Conservation (phyloP, 1,284 basidiomycete species). For the Waitea zeae region DNA sequence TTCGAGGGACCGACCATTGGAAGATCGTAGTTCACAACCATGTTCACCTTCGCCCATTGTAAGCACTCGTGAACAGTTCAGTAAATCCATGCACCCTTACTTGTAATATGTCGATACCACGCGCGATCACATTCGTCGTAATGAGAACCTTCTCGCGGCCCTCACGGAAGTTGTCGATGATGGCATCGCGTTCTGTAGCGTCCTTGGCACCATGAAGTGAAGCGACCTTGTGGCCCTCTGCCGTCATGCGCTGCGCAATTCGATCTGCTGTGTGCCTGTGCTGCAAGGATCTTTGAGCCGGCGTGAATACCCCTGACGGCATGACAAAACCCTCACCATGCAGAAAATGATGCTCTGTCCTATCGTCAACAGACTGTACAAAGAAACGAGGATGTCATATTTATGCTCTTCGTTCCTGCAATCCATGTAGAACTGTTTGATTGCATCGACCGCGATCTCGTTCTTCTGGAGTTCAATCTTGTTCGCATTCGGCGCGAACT, state of each 20-base stretch:
- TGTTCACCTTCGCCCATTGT: too few species aligned
- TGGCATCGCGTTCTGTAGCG: constrained; percentile 72
- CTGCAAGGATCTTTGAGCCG: constrained; percentile 18
- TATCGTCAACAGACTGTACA: constrained; percentile 87
- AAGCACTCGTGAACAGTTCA: too few species aligned
- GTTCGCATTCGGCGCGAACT: constrained; percentile 90
- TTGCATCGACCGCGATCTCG: constrained; percentile 88
- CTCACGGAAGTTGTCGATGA: constrained; percentile 92
- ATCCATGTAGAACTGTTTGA: constrained; percentile 98
- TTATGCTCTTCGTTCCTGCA: constrained; percentile 81
- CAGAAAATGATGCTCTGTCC: constrained; percentile 98
- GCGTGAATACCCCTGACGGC: background rate
- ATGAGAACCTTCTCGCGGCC: constrained; percentile 96
- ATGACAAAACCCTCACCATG: constrained; percentile 39
- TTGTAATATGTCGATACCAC: constrained; percentile 97
- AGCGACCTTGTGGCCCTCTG: constrained; percentile 91
- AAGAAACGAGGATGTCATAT: constrained; percentile 86
- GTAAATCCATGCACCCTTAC: too few species aligned
- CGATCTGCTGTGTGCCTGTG: constrained; percentile 85
- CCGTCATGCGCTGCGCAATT: constrained; percentile 81
- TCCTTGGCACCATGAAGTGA: constrained; percentile 94
- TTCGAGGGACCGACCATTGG: constrained; percentile 60
- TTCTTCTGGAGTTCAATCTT: constrained; percentile 93
- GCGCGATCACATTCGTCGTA: constrained; percentile 96
- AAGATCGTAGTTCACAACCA: constrained; percentile 98